Conservation (phyloP, 768 basidiomycete genomes). For the Phallus indusiatus region DNA sequence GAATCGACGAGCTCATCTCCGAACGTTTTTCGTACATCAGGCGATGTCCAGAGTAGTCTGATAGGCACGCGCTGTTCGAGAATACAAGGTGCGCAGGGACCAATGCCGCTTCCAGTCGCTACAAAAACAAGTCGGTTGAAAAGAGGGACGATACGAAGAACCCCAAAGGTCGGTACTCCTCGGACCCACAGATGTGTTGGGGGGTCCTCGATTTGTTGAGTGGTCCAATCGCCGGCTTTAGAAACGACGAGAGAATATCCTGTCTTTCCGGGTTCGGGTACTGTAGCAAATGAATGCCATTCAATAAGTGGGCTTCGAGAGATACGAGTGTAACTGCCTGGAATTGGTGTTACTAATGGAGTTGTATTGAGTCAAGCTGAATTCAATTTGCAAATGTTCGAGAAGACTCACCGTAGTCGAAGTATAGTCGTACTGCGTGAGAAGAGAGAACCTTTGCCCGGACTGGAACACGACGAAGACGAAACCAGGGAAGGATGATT, state of each 20-base stretch:
- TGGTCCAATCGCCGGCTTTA: constrained; percentile 52
- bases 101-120: constrained; percentile 42
- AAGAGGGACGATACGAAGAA: constrained; percentile 43
- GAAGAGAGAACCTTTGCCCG: constrained; percentile 42
- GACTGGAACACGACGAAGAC: constrained; percentile 27
- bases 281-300: constrained; percentile 51
- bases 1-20: constrained; percentile 50
- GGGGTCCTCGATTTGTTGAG: constrained; percentile 41
- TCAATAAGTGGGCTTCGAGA: constrained; percentile 38
- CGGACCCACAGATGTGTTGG: constrained; percentile 48
- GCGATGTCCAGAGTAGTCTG: constrained; percentile 53
- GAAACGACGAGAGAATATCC: constrained; percentile 51
- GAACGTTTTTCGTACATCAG: constrained; percentile 51
- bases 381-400: no score
- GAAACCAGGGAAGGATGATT: background rate
- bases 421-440: constrained; percentile 49
- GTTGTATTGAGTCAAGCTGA: background rate
- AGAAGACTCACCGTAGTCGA: constrained; percentile 40
- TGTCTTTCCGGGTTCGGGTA: constrained; percentile 33
- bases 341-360: constrained; percentile 30
- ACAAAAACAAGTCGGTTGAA: constrained; percentile 48
- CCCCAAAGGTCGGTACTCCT: constrained; percentile 46
- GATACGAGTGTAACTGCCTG: constrained; percentile 38
- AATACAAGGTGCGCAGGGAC: constrained; percentile 47
- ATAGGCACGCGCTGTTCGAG: constrained; percentile 42